These are phyloP conservation scores for Lentithecium fluviatile DNA, from an alignment of 495 filamentous ascomycete species.

Conservation along the genomic window DNA sequence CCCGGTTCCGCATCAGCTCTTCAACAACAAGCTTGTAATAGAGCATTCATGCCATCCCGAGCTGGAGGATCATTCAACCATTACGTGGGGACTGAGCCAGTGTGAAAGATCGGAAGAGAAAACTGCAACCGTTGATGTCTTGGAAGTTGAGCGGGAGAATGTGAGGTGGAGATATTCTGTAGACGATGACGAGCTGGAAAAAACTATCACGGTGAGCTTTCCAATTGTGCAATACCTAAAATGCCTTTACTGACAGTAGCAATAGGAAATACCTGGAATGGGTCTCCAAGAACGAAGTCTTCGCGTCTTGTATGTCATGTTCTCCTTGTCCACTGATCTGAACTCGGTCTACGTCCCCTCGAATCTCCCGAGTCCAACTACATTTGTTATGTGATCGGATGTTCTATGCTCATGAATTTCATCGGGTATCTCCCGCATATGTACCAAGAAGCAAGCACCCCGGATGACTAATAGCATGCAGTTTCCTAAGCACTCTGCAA, in stretches of 20 bases:
- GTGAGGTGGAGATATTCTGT: background rate
- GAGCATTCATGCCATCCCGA: background rate
- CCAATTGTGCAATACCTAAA: background rate
- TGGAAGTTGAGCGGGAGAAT: background rate
- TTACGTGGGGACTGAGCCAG: background rate
- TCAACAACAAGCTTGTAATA: too few relatives aligned
- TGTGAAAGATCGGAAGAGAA: background rate
- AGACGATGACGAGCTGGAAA: background rate
- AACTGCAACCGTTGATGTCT: conserved; percentile 4
- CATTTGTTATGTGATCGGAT: background rate
- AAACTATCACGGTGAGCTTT: background rate
- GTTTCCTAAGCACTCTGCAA: conserved; percentile 5
- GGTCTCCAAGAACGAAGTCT: too few relatives aligned
- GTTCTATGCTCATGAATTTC: background rate
- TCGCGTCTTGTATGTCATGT: too few relatives aligned
- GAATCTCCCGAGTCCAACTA: background rate
- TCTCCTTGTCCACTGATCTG: background rate
- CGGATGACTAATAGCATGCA: background rate
- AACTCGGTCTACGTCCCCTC: background rate
- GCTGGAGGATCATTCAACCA: background rate
- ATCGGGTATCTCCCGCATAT: too few relatives aligned
- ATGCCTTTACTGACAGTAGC: background rate
- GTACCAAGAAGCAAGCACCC: too few relatives aligned
- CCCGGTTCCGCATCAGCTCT: too few relatives aligned
- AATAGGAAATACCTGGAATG: too few relatives aligned